Conservation (phyloP, 805 yeast genomes). For the Zygosaccharomyces bailii region DNA sequence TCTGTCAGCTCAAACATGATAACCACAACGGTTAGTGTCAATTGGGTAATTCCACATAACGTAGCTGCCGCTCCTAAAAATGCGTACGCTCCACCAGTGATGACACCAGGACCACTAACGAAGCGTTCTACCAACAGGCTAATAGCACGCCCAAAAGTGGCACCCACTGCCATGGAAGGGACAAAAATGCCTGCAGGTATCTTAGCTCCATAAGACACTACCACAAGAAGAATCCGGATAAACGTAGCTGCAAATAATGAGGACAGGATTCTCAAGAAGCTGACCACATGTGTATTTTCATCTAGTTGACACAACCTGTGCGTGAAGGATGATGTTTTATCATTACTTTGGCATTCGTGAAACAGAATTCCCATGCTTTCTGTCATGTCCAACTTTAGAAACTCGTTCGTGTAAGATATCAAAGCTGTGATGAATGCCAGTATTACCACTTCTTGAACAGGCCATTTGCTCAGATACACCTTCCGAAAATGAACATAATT, state of each 20-base stretch:
- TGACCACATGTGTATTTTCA: slow-evolving; percentile 27
- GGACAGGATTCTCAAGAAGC: slow-evolving; percentile 39
- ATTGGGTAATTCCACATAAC: slow-evolving; percentile 87
- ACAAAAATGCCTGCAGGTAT: slow-evolving; percentile 98
- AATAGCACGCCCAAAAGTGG: slow-evolving; percentile 84
- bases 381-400: slow-evolving; percentile 86
- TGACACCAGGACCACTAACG: slow-evolving; percentile 48
- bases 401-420: slow-evolving; percentile 79
- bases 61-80: slow-evolving; percentile 96
- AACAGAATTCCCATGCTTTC: slow-evolving; percentile 88
- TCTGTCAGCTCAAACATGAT: slow-evolving; percentile 97
- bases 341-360: slow-evolving; percentile 64
- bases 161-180: slow-evolving; percentile 96
- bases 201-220: slow-evolving; percentile 85
- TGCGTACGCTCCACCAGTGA: slow-evolving; percentile 93
- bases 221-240: slow-evolving; percentile 65
- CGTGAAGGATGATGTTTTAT: slow-evolving; percentile 35
- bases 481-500: slow-evolving; percentile 76
- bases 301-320: slow-evolving; percentile 42
- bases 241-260: slow-evolving; percentile 68
- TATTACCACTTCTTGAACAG: slow-evolving; percentile 63
- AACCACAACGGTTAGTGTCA: slow-evolving; percentile 89
- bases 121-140: slow-evolving; percentile 65
- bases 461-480: slow-evolving; percentile 46
- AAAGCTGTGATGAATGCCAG: slow-evolving; percentile 68